A percentile compares a stretch with the other conserved stretches of the same genome.
phyloP scores from a whole-genome alignment of 805 yeast species.

The Kodamaea kaohsiungensis region DNA sequence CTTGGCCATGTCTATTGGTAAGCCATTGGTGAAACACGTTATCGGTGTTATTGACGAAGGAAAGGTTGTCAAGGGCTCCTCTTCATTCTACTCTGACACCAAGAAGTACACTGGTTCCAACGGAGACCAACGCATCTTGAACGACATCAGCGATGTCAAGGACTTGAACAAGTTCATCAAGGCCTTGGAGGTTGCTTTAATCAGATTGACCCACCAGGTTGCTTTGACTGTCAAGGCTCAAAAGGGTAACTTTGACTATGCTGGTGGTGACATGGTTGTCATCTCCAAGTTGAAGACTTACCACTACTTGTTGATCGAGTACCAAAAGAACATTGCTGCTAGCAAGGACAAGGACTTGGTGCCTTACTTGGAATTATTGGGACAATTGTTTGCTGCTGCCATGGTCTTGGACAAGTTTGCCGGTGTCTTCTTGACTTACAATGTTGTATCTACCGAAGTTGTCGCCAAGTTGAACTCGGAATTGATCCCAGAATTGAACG shows the following conservation, averaged over 20 bases:
- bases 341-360: constrained; percentile 42
- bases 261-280: constrained; percentile 46
- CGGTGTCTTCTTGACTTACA: constrained; percentile 68
- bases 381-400: constrained; percentile 59
- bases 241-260: constrained; percentile 44
- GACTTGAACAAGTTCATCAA: constrained; percentile 32
- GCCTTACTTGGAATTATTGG: constrained; percentile 52
- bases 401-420: constrained; percentile 67
- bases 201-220: constrained; percentile 37
- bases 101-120: constrained; percentile 24
- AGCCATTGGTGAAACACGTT: constrained; percentile 62
- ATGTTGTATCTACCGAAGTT: constrained; percentile 51
- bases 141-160: constrained; percentile 25
- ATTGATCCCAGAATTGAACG: constrained; percentile 36
- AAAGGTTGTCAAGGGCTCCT: constrained; percentile 47
- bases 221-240: constrained; percentile 31
- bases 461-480: constrained; percentile 48
- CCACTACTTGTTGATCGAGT: constrained; percentile 46
- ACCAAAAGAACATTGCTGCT: constrained; percentile 37
- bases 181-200: constrained; percentile 40
- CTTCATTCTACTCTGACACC: constrained; percentile 41
- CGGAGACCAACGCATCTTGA: constrained; percentile 27
- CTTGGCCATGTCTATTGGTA: constrained; percentile 80
- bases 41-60: constrained; percentile 36
- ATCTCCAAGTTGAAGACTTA: constrained; percentile 54